Base-by-base conservation (phyloP, 139 green algal species). In the Coccomyxa sp. region DNA sequence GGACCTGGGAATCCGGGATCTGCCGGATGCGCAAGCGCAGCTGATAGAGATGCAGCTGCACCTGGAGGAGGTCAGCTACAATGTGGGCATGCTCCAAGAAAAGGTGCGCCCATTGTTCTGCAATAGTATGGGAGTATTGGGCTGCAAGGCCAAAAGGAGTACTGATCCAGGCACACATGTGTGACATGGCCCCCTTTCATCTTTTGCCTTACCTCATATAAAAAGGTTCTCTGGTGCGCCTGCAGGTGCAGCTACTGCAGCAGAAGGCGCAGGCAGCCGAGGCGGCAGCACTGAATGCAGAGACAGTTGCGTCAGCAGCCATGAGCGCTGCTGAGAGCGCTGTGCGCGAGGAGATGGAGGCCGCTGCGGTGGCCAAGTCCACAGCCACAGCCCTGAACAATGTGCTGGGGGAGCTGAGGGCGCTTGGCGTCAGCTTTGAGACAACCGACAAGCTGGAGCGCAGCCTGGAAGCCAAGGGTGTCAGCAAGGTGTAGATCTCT, bases 261-360 rank as follows among this genome's bases (percentile, higher is more conserved):
- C 39, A 79, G 35, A 80, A 83, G 58, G 71, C 76, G 16, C 10
- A 34, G 41, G 73, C 73, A 2, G 77, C 71, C 16, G 76, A 87
- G 78, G 75, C 38, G 24, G 39, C 72, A 9, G 78, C 73, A 31
- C 68, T 76, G 36, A 78, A 82, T 33, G 91, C 91, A 7, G 90
- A 96, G 81, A 44, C 82, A 54, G 85, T 92, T 18, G 89, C 92
- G 2, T 82, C 86, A 9, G 86, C 83, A 31, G 90, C 90, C 39
- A 96, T 95, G 93, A 85, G 87, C 78, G 86, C 89, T n/a, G 91
- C 91, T 5, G 91, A 95, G 83, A 72, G 82, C 40, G 92, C 91
- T 38, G 91, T 96, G 22, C 88, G 89, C 35, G 90, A 94, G 39
- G 93, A 97, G 85, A 95, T 96, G 84, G 91, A 96, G 39, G 74